Conservation (phyloP, 2,329 filamentous ascomycete species). For the Amylocarpus encephaloides region DNA sequence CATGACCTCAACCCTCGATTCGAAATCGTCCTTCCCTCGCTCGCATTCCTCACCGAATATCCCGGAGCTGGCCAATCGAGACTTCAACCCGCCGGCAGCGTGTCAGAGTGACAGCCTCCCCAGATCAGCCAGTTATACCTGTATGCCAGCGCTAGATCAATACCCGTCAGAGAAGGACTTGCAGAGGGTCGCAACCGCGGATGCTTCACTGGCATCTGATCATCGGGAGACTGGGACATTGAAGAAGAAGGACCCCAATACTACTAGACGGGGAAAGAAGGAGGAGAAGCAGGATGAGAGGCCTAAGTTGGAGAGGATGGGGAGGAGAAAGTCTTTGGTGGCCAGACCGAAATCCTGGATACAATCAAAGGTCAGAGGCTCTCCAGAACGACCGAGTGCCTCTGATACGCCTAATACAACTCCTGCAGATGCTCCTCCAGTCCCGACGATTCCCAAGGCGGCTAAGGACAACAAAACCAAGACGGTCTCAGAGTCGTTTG, state of each 20-base stretch:
- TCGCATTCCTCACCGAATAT: conserved; percentile 31
- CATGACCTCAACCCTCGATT: conserved; percentile 27
- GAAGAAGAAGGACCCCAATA: conserved; percentile 16
- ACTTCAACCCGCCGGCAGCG: conserved; percentile 19
- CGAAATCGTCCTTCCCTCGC: conserved; percentile 26
- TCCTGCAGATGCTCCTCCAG: conserved; percentile 32
- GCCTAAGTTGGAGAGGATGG: conserved; percentile 25
- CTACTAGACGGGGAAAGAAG: conserved; percentile 16
- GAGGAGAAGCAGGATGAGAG: conserved; percentile 28
- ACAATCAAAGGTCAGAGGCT: conserved; percentile 26
- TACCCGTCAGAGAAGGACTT: conserved; percentile 17
- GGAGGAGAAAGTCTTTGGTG: conserved; percentile 30
- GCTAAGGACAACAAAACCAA: conserved; percentile 35
- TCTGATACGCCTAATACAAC: conserved; percentile 18
- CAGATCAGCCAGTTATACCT: conserved; percentile 52
- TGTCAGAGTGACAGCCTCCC: conserved; percentile 33
- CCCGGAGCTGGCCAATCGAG: conserved; percentile 23
- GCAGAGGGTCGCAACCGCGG: conserved; percentile 15
- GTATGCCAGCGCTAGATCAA: conserved; percentile 37
- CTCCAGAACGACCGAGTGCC: conserved; percentile 25
- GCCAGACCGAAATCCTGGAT: conserved; percentile 33
- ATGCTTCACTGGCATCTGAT: conserved; percentile 8
- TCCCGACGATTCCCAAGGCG: conserved; percentile 25
- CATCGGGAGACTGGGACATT: conserved; percentile 9
- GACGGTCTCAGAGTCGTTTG: conserved; percentile 43